These are phyloP conservation scores for Deakozyma indianensis DNA, from an alignment of 805 yeast species.

Conservation along the genomic window DNA sequence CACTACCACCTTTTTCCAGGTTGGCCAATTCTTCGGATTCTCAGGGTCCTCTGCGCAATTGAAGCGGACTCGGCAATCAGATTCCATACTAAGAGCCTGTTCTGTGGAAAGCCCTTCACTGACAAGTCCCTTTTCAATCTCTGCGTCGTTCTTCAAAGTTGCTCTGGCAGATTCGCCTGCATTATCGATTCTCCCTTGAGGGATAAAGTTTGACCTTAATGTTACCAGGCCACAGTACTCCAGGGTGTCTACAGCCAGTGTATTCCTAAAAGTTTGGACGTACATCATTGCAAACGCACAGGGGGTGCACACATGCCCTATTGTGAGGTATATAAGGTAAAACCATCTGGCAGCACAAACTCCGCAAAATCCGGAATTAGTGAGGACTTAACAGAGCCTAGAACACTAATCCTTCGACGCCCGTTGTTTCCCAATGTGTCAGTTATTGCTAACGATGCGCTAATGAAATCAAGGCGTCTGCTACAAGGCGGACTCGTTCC, in stretches of 20 bases:
- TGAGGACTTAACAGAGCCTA: too few relatives aligned
- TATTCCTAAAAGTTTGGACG: slow-evolving; percentile 4
- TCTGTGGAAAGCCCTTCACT: not conserved
- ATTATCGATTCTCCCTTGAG: not conserved
- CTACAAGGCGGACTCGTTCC: too few relatives aligned
- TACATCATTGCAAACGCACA: too few relatives aligned
- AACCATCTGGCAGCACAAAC: too few relatives aligned
- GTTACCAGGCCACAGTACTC: slow-evolving; percentile 6
- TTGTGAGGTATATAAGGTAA: too few relatives aligned
- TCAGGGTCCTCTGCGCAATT: slow-evolving; percentile 30
- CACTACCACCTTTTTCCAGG: slow-evolving; percentile 25
- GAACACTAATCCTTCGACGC: too few relatives aligned
- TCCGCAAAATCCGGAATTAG: too few relatives aligned
- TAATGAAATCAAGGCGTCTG: too few relatives aligned
- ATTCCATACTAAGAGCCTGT: not conserved
- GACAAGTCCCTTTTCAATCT: not conserved
- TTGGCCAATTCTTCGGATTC: slow-evolving; percentile 42
- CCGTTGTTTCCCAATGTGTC: too few relatives aligned
- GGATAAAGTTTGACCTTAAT: not conserved
- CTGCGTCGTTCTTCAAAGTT: not conserved
- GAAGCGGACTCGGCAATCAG: slow-evolving; percentile 6
- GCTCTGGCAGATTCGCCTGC: not conserved
- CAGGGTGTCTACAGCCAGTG: slow-evolving; percentile 6
- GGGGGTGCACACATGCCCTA: too few relatives aligned
- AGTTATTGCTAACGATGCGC: too few relatives aligned